Conservation (phyloP, 768 basidiomycete species). For the Naganishia onofrii region DNA sequence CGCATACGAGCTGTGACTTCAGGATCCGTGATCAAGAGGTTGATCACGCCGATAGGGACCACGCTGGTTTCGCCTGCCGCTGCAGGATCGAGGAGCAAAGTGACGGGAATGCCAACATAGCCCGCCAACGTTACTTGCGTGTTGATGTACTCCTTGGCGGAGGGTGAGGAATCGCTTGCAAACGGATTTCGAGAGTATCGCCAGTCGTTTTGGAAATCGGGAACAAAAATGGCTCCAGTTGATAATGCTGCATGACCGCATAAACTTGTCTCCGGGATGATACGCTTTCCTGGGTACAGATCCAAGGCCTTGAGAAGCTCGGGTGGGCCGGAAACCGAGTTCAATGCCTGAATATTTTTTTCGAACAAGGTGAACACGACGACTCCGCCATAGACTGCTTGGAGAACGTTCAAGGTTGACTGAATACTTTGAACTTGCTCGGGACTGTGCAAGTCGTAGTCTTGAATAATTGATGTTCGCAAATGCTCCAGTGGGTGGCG, state of each 20-base stretch:
- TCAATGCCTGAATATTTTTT: background rate
- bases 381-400: constrained; percentile 35
- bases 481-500: constrained; percentile 35
- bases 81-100: constrained; percentile 10
- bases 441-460: constrained; percentile 35
- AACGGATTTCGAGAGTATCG: constrained; percentile 15
- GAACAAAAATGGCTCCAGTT: constrained; percentile 2
- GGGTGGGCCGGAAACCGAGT: constrained; percentile 13
- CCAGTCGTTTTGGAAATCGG: constrained; percentile 19
- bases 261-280: constrained; percentile 18
- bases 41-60: constrained; percentile 31
- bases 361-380: constrained; percentile 16
- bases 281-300: constrained; percentile 15
- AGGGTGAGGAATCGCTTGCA: background rate
- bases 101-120: constrained; percentile 7
- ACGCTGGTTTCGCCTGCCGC: background rate
- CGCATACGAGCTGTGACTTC: background rate
- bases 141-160: constrained; percentile 13
- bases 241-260: constrained; percentile 20
- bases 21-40: constrained; percentile 26
- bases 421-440: constrained; percentile 38
- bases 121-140: constrained; percentile 6
- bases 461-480: constrained; percentile 33
- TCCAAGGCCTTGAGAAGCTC: background rate
- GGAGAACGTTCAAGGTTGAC: constrained; percentile 34